phyloP scores from a whole-genome alignment of 2,329 filamentous ascomycete genomes.

The Diaporthe aspalathi region DNA sequence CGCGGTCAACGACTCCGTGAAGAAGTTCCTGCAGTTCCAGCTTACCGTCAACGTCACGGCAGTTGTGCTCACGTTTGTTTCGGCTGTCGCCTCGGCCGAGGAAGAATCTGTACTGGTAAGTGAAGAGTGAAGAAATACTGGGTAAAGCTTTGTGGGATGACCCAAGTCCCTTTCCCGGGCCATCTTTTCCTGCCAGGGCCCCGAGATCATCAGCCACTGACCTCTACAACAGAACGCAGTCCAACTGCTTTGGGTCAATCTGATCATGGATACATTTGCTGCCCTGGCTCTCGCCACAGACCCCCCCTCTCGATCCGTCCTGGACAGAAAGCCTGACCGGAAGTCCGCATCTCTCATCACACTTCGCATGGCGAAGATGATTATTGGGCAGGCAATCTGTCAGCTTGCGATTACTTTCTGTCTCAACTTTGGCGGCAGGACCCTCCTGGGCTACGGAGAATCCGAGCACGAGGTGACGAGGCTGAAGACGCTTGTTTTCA shows the following conservation, averaged over 20 bases:
- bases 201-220: neutral
- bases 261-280: slow-evolving; percentile 88
- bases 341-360: slow-evolving; percentile 81
- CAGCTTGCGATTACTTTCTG: slow-evolving; percentile 77
- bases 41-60: slow-evolving; percentile 84
- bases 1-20: slow-evolving; percentile 73
- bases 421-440: slow-evolving; percentile 73
- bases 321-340: slow-evolving; percentile 74
- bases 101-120: slow-evolving; percentile 72
- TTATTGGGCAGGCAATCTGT: slow-evolving; percentile 82
- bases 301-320: slow-evolving; percentile 50
- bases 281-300: slow-evolving; percentile 71
- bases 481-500: slow-evolving; percentile 79
- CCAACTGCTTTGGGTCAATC: slow-evolving; percentile 84
- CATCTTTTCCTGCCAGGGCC: no score
- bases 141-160: neutral
- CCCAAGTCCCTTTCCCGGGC: no score
- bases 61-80: slow-evolving; percentile 81
- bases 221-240: slow-evolving; percentile 66
- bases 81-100: slow-evolving; percentile 72
- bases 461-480: slow-evolving; percentile 60
- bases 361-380: slow-evolving; percentile 90
- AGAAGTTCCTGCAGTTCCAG: slow-evolving; percentile 75
- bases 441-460: slow-evolving; percentile 67
- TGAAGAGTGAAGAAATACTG: neutral